phyloP scores from a whole-genome alignment of 1,139 yeast species.

The Suhomyces panamericanus region DNA sequence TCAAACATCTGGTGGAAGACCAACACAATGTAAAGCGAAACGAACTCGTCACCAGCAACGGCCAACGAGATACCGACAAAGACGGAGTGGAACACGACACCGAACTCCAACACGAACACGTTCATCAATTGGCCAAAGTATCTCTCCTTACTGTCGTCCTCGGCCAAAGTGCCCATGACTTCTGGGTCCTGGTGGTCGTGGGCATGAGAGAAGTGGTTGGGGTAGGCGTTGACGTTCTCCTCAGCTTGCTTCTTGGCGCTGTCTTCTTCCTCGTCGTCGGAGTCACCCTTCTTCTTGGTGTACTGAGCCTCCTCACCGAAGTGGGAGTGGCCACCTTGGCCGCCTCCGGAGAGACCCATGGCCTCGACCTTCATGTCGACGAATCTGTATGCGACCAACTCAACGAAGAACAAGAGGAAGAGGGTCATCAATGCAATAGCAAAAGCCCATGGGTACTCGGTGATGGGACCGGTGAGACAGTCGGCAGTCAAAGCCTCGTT shows the following conservation, averaged over 20 bases:
- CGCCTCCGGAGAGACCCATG: constrained; percentile 16
- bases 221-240: constrained; percentile 26
- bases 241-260: constrained; percentile 19
- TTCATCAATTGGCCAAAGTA: constrained; percentile 45
- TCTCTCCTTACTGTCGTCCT: constrained; percentile 34
- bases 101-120: constrained; percentile 72
- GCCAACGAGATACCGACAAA: constrained; percentile 77
- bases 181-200: constrained; percentile 56
- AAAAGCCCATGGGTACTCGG: constrained; percentile 62
- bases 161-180: constrained; percentile 42
- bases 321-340: constrained; percentile 44
- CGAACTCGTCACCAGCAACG: constrained; percentile 70
- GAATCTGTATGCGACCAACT: constrained; percentile 53
- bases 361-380: constrained; percentile 40
- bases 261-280: constrained; percentile 17
- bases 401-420: constrained; percentile 53
- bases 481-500: constrained; percentile 49
- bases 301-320: constrained; percentile 45
- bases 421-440: constrained; percentile 59
- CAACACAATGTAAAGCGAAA: constrained; percentile 72
- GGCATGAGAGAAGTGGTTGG: constrained; percentile 51
- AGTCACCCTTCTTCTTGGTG: constrained; percentile 23
- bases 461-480: constrained; percentile 59
- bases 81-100: constrained; percentile 78
- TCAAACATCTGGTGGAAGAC: constrained; percentile 92